Conservation (phyloP, 2,329 filamentous ascomycete species). For the Polytolypa hystricis region DNA sequence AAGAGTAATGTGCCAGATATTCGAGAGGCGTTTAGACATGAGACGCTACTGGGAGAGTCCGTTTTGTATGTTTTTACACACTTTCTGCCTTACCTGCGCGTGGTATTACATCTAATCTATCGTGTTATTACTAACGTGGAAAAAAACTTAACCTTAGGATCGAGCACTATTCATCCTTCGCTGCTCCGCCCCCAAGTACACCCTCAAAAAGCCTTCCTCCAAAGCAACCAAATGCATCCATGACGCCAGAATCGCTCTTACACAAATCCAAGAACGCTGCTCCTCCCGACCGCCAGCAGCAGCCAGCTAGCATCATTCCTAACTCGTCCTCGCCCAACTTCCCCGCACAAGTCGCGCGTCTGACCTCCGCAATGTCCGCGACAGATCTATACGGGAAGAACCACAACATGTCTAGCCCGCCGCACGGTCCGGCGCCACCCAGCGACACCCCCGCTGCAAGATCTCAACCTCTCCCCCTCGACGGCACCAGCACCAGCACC, state of each 20-base stretch:
- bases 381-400: conserved; percentile 9
- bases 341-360: conserved; percentile 4
- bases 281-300: conserved; percentile 2
- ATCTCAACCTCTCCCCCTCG: conserved; percentile 11
- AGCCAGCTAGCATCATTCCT: background rate
- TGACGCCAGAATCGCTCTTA: too few relatives aligned
- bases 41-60: conserved; percentile 74
- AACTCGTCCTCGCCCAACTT: conserved; percentile 8
- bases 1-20: conserved; percentile 96
- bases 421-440: too few relatives aligned
- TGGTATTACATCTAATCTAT: too few relatives aligned
- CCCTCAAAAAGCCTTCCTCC: too few relatives aligned
- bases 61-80: conserved; percentile 52
- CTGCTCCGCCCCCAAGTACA: conserved; percentile 4
- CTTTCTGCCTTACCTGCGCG: conserved; percentile 1
- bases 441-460: conserved; percentile 5
- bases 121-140: conserved; percentile 16
- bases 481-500: too few relatives aligned
- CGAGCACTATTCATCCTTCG: conserved; percentile 17
- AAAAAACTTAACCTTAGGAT: conserved; percentile 14
- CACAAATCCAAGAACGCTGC: too few relatives aligned
- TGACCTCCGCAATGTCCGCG: conserved; percentile 3
- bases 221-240: too few relatives aligned
- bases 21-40: conserved; percentile 76
- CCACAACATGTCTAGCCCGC: too few relatives aligned